A percentile compares a stretch with the other conserved stretches of the same genome.
phyloP scores from a whole-genome alignment of 2,329 filamentous ascomycete species.

The Penicillium sp. region DNA sequence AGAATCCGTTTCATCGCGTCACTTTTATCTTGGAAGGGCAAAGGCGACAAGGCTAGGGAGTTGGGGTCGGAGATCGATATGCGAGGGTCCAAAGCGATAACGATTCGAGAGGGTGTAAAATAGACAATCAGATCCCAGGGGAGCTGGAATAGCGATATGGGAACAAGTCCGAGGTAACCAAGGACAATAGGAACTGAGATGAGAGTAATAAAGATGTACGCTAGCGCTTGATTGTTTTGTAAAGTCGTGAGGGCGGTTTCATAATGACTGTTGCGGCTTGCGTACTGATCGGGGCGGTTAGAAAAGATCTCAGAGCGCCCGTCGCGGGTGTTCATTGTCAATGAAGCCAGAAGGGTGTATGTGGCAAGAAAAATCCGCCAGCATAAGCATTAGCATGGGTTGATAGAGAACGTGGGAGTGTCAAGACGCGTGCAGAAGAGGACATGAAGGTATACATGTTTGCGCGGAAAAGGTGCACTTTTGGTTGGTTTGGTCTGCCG shows the following conservation, averaged over 20 bases:
- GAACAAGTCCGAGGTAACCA: slow-evolving; percentile 31
- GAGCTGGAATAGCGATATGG: slow-evolving; percentile 31
- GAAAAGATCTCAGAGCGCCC: slow-evolving; percentile 33
- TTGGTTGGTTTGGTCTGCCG: slow-evolving; percentile 30
- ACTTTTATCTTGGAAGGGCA: slow-evolving; percentile 57
- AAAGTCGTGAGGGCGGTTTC: slow-evolving; percentile 31
- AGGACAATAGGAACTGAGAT: slow-evolving; percentile 34
- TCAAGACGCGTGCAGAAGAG: background rate
- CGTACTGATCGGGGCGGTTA: slow-evolving; percentile 29
- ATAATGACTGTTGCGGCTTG: slow-evolving; percentile 33
- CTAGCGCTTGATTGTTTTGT: slow-evolving; percentile 31
- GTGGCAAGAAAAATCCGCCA: slow-evolving; percentile 22
- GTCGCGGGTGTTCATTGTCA: slow-evolving; percentile 40
- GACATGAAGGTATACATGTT: slow-evolving; percentile 14
- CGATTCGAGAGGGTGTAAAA: slow-evolving; percentile 40
- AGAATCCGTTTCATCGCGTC: slow-evolving; percentile 64
- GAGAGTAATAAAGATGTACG: slow-evolving; percentile 30
- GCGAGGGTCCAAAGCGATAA: slow-evolving; percentile 53
- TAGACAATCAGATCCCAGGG: slow-evolving; percentile 44
- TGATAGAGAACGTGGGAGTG: background rate
- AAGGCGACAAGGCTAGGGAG: slow-evolving; percentile 41
- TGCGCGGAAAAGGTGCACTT: slow-evolving; percentile 21
- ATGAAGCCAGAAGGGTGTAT: slow-evolving; percentile 17
- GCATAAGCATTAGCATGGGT: slow-evolving; percentile 16
- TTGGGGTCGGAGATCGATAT: slow-evolving; percentile 42